These are phyloP conservation scores for Leccinellum rugosiceps DNA, from an alignment of 768 basidiomycete species.

Conservation along the genomic window DNA sequence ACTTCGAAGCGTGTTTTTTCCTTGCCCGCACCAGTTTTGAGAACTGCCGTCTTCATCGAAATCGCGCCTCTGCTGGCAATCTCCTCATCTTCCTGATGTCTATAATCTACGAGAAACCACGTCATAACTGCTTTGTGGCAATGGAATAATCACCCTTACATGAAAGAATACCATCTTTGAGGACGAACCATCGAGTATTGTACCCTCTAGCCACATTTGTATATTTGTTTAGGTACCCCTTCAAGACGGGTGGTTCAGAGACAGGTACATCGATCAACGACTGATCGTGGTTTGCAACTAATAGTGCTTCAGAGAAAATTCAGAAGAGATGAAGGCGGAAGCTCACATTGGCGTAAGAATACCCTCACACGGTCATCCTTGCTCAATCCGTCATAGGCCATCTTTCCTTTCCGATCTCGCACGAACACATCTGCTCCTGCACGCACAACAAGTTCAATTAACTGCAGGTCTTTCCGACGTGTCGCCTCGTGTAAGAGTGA, in stretches of 20 bases:
- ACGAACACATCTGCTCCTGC: constrained; percentile 90
- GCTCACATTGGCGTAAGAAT: constrained; percentile 81
- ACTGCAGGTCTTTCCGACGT: constrained; percentile 68
- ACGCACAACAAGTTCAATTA: constrained; percentile 81
- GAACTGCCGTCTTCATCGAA: constrained; percentile 73
- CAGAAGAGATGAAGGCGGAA: background rate
- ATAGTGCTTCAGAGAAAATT: background rate
- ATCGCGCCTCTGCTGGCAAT: constrained; percentile 85
- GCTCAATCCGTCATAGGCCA: constrained; percentile 61
- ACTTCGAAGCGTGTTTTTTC: constrained; percentile 84
- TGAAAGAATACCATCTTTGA: constrained; percentile 80
- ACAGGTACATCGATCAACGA: constrained; percentile 53
- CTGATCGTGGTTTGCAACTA: constrained; percentile 80
- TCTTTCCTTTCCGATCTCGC: constrained; percentile 70
- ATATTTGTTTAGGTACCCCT: constrained; percentile 88
- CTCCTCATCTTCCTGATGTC: constrained; percentile 86
- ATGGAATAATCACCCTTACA: constrained; percentile 47
- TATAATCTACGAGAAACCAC: constrained; percentile 52
- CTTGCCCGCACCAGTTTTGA: constrained; percentile 48
- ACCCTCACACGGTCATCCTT: constrained; percentile 81
- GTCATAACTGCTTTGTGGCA: background rate
- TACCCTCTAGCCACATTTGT: constrained; percentile 91
- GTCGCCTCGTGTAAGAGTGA: constrained; percentile 88
- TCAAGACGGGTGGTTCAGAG: constrained; percentile 58
- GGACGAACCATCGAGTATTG: constrained; percentile 87